phyloP scores from a whole-genome alignment of 345 rosid genomes.

The Moricandia moricandioides region DNA sequence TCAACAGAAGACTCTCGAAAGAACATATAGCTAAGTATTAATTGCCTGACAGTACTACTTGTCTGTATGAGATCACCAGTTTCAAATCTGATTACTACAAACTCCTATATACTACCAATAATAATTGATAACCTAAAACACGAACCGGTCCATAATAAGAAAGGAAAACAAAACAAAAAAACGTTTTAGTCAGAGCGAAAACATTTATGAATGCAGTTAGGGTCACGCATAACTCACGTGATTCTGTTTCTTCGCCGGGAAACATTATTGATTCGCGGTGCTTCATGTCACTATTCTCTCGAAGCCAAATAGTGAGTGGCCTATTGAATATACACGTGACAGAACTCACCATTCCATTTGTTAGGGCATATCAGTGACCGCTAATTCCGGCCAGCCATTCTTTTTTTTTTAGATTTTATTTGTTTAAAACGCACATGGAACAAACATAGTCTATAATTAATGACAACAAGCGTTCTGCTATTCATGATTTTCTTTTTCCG shows the following conservation, averaged over 20 bases:
- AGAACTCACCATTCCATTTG: no score
- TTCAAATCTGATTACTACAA: neutral
- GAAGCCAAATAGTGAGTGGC: neutral
- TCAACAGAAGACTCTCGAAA: neutral
- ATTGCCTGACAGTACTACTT: neutral
- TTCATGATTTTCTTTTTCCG: neutral
- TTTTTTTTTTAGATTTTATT: neutral
- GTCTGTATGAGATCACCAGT: neutral
- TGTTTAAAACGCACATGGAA: slow-evolving; percentile 11
- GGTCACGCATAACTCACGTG: slow-evolving; percentile 34
- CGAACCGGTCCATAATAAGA: neutral
- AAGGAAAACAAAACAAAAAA: neutral
- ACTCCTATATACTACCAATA: neutral
- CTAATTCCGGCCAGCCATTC: slow-evolving; percentile 31
- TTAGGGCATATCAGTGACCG: slow-evolving; percentile 20
- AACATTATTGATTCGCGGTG: slow-evolving; percentile 22
- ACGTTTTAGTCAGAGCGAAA: slow-evolving; percentile 3
- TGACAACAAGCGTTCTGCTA: neutral
- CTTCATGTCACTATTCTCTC: slow-evolving; percentile 7
- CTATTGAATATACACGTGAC: slow-evolving; percentile 16
- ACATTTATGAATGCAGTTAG: neutral
- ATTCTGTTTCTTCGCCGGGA: slow-evolving; percentile 11
- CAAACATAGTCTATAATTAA: neutral
- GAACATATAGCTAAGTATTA: neutral
- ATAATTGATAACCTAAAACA: neutral